These are phyloP conservation scores for Macaranga tanarius DNA, from an alignment of 441 rosid species.

Conservation along the genomic window DNA sequence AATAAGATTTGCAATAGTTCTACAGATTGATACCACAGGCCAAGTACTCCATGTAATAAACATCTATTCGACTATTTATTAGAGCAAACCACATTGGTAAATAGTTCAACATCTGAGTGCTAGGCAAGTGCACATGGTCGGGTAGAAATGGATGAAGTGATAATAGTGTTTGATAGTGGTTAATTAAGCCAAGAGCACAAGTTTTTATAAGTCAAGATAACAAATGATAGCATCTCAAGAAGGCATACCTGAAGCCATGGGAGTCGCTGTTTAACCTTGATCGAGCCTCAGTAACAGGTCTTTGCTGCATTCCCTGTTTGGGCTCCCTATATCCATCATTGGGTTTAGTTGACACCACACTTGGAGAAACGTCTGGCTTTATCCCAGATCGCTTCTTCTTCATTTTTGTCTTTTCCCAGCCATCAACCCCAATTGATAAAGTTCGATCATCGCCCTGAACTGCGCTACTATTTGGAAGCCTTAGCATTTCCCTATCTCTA, in stretches of 20 bases:
- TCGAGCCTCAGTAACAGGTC: constrained; percentile 58
- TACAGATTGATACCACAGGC: neutral
- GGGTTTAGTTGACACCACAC: constrained; percentile 51
- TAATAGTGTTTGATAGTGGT: neutral
- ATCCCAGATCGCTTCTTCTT: constrained; percentile 97
- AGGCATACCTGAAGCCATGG: constrained; percentile 71
- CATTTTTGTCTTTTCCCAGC: constrained; percentile 97
- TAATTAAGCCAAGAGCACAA: constrained; percentile 20
- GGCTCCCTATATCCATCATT: constrained; percentile 69
- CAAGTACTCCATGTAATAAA: constrained; percentile 8
- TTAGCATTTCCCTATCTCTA: constrained; percentile 70
- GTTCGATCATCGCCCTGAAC: constrained; percentile 74
- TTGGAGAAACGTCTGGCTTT: constrained; percentile 72
- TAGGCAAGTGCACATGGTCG: neutral
- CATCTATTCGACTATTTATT: constrained; percentile 5
- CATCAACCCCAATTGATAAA: constrained; percentile 71
- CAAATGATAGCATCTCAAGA: constrained; percentile 19
- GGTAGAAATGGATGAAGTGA: neutral
- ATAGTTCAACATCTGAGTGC: neutral
- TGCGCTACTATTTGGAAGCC: constrained; percentile 55
- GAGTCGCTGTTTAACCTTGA: constrained; percentile 75
- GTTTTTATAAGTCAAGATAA: constrained; percentile 8
- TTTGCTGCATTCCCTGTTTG: constrained; percentile 77
- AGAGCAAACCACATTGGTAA: constrained; percentile 19
- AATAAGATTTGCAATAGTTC: constrained; percentile 7